Evolutionary conservation across 306 rosid species (phyloP).

Genomic region (Quercus aquifolioides): DNA sequence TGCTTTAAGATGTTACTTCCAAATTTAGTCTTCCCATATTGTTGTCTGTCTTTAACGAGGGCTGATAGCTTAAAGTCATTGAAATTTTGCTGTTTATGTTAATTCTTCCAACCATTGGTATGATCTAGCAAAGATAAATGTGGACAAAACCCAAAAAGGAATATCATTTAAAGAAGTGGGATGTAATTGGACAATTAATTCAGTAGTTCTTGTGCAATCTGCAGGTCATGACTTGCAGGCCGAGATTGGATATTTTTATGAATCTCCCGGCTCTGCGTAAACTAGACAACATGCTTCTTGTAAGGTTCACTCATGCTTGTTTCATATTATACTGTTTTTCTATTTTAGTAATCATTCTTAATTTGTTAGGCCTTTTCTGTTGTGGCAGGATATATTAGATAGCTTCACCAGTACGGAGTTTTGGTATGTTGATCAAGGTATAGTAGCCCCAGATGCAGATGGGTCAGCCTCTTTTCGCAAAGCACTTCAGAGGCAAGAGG

Average conservation of each 20-base stretch:
- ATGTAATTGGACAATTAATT: not conserved
- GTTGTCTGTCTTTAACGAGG: not conserved
- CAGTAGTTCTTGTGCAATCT: conserved; percentile 2
- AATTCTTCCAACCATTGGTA: not conserved
- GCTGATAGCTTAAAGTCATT: not conserved
- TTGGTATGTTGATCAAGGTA: conserved; percentile 98
- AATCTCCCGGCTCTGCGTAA: conserved; percentile 55
- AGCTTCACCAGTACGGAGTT: conserved; percentile 62
- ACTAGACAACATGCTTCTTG: conserved; percentile 56
- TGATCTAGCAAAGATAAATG: not conserved
- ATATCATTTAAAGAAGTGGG: not conserved
- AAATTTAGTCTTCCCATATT: not conserved
- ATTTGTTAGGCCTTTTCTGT: conserved; percentile 1
- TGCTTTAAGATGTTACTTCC: not conserved
- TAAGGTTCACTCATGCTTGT: conserved; percentile 17
- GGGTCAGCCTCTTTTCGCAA: conserved; percentile 81
- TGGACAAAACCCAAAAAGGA: not conserved
- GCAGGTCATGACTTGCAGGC: conserved; percentile 65
- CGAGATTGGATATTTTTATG: conserved; percentile 48
- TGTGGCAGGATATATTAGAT: conserved; percentile 69
- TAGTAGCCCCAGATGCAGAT: conserved; percentile 61
- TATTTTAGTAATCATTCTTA: not conserved
- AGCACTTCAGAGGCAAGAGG: conserved; percentile 78
- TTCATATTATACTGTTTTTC: not conserved
- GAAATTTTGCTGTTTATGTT: not conserved